These are phyloP conservation scores for Pseudogymnoascus sp. DNA, from an alignment of 2,329 filamentous ascomycete species.

Conservation along the genomic window DNA sequence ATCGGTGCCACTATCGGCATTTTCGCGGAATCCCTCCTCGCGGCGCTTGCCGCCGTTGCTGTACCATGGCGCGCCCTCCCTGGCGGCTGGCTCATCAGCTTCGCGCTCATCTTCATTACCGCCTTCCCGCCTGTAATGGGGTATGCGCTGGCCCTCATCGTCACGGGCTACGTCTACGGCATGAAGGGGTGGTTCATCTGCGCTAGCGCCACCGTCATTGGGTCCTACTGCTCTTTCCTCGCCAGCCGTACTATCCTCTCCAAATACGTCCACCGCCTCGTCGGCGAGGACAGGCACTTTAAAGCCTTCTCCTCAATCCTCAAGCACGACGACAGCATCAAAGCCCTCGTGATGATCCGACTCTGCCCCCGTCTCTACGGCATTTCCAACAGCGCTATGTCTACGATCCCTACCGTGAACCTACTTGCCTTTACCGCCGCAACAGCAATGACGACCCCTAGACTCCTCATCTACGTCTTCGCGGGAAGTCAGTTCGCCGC, in stretches of 20 bases:
- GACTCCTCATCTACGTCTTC: constrained; percentile 85
- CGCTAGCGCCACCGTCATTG: constrained; percentile 66
- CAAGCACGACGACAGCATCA: constrained; percentile 81
- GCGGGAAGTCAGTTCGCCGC: constrained; percentile 76
- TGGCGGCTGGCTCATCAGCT: constrained; percentile 61
- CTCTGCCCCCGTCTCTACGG: constrained; percentile 90
- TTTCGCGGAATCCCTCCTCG: constrained; percentile 68
- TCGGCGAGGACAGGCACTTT: constrained; percentile 78
- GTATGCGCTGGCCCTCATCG: constrained; percentile 58
- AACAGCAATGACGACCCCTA: constrained; percentile 73
- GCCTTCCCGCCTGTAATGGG: constrained; percentile 65
- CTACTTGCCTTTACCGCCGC: constrained; percentile 69
- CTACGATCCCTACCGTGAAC: constrained; percentile 82
- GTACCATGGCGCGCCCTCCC: constrained; percentile 65
- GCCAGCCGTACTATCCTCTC: constrained; percentile 71
- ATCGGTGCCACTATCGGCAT: constrained; percentile 45
- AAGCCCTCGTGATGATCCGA: constrained; percentile 82
- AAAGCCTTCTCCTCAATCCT: constrained; percentile 80
- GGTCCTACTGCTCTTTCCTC: constrained; percentile 71
- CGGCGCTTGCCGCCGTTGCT: constrained; percentile 62
- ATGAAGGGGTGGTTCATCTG: constrained; percentile 65
- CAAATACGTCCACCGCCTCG: constrained; percentile 67
- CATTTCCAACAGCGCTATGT: constrained; percentile 86
- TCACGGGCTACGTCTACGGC: constrained; percentile 63
- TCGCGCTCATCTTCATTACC: constrained; percentile 54